Conservation (phyloP, 2,329 filamentous ascomycete genomes). For the Gaeumannomyces sp. region DNA sequence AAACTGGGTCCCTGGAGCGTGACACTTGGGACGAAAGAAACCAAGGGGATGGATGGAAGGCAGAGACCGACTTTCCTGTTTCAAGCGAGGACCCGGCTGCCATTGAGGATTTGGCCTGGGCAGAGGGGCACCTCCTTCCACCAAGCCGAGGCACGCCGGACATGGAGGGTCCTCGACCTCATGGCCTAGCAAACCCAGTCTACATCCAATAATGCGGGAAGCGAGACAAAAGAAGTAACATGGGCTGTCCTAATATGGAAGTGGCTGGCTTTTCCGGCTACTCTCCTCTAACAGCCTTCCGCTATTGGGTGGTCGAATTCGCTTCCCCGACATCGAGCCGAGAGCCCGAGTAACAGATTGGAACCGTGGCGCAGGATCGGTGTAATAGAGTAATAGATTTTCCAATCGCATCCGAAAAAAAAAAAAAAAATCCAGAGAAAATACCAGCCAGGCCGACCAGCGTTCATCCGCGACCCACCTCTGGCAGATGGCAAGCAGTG, state of each 20-base stretch:
- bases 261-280: background rate
- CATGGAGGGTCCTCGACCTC: background rate
- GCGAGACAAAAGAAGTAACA: no score
- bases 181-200: no score
- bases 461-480: no score
- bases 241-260: no score
- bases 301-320: background rate
- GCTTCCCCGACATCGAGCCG: background rate
- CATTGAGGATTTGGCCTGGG: background rate
- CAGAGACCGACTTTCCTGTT: background rate
- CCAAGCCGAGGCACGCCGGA: background rate
- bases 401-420: background rate
- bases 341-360: background rate
- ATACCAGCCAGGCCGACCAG: no score
- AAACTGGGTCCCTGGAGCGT: background rate
- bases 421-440: no score
- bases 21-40: background rate
- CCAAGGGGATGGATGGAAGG: background rate
- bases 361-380: background rate
- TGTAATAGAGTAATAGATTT: no score
- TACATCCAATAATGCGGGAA: no score
- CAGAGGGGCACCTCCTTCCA: background rate
- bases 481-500: background rate
- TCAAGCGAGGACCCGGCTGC: background rate
- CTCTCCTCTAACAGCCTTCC: background rate